Conservation (phyloP, 164 flowering plant genomes). For the Nelumbo lutea region DNA sequence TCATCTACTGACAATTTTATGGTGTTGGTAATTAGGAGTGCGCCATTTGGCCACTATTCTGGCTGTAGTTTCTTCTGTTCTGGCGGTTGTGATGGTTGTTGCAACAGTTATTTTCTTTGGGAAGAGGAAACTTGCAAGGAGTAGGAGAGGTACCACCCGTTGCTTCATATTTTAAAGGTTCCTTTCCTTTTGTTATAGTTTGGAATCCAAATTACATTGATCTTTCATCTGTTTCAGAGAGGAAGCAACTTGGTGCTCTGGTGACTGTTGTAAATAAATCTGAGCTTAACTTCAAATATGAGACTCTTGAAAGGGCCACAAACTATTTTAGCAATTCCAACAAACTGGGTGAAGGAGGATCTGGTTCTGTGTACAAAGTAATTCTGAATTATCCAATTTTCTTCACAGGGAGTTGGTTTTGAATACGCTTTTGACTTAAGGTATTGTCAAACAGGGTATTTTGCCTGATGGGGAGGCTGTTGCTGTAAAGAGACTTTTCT, state of each 20-base stretch:
- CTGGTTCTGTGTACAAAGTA: slow-evolving; percentile 77
- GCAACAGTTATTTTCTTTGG: slow-evolving; percentile 28
- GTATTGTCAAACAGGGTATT: slow-evolving; percentile 38
- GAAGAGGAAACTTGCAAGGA: slow-evolving; percentile 32
- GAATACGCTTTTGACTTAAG: not conserved
- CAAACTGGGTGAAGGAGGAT: slow-evolving; percentile 82
- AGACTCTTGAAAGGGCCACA: slow-evolving; percentile 72
- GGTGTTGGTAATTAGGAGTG: slow-evolving; percentile 32
- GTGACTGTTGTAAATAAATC: slow-evolving; percentile 45
- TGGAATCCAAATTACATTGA: not conserved
- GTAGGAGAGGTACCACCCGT: slow-evolving; percentile 39
- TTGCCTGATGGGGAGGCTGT: slow-evolving; percentile 56
- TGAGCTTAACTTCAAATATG: slow-evolving; percentile 57
- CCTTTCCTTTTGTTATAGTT: not conserved
- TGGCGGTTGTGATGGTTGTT: slow-evolving; percentile 36
- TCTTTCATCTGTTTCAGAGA: slow-evolving; percentile 33
- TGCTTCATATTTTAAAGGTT: not conserved
- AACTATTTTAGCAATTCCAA: slow-evolving; percentile 49
- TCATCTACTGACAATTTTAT: not conserved
- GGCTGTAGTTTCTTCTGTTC: slow-evolving; percentile 33
- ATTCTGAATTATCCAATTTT: slow-evolving; percentile 1
- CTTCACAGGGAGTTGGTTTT: not conserved
- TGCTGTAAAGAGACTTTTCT: slow-evolving; percentile 74
- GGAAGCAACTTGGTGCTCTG: slow-evolving; percentile 50
- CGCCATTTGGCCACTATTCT: slow-evolving; percentile 37